Evolutionary conservation across 1,284 basidiomycete genomes (phyloP), one percentile per base, ranked within the genome.

Genomic region (Rhodotorula glutinis): DNA sequence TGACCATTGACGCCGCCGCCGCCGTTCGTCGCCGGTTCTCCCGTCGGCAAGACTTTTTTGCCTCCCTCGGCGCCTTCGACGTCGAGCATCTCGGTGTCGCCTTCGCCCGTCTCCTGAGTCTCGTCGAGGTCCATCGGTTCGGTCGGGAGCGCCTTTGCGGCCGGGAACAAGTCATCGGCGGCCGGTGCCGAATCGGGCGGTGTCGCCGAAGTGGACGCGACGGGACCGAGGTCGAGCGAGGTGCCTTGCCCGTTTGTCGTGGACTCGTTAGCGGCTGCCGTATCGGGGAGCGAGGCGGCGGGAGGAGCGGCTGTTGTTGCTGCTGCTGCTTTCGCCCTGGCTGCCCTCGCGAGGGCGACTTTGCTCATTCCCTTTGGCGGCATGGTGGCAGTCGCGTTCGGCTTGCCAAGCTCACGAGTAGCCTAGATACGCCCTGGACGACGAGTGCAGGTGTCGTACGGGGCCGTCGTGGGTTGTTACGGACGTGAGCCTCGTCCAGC

Each of bases 121-220:
- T 69, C 62, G 66, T 72, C 68, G 54, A 72, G 61, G 41, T 70
- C 71, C 71, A 72, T 72, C 29, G 71, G 71, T 38, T 72, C 68
- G 0, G 71, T 57, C 19, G 71, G 68, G 47, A 72, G 68, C 7
- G 68, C 41, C 9, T 51, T 58, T 38, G 71, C 71, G 14, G 68
- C 58, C 1, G 68, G 68, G 47, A 70, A 41, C n/a, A 29, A 33
- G n/a, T 60, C 43, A 4, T 23, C 23, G 33, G 55, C 27, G 47
- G 59, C 17, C 8, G 46, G 27, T 44, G 52, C 16, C 4, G 33
- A 8, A 19, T 41, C 16, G 9, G 46, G 30, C n/a, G 47, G 33
- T 25, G 49, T 8, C 2, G 49, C 33, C 3, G 44, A 38, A 30
- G 53, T 25, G 16, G 60, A 46, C 3, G 52, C 43, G 53, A 43